A percentile compares a stretch with the other conserved stretches of the same genome.
phyloP scores from a whole-genome alignment of 768 basidiomycete genomes.

The Tricholoma hemisulphureum region DNA sequence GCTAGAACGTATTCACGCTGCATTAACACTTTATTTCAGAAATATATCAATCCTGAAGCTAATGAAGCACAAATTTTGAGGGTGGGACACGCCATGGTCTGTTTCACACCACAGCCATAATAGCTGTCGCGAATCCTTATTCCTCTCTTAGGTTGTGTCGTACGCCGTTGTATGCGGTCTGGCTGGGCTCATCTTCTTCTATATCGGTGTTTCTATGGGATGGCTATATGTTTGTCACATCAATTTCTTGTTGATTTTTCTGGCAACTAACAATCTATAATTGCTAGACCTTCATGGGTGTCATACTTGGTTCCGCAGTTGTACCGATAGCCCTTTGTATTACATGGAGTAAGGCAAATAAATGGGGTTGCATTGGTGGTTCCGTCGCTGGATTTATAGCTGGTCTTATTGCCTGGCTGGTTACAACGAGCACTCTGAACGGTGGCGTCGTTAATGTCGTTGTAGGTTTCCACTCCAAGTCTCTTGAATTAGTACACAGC shows the following conservation, averaged over 20 bases:
- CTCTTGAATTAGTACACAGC: background rate
- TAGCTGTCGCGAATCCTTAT: background rate
- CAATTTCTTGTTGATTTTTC: background rate
- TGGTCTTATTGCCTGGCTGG: constrained; percentile 83
- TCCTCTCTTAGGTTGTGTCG: constrained; percentile 48
- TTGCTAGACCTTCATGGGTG: constrained; percentile 80
- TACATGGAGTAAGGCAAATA: constrained; percentile 84
- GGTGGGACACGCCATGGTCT: constrained; percentile 66
- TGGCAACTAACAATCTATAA: background rate
- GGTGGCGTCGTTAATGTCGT: constrained; percentile 67
- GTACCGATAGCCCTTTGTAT: constrained; percentile 85
- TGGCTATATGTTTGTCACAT: constrained; percentile 78
- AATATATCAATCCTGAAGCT: constrained; percentile 80
- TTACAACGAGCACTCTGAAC: constrained; percentile 72
- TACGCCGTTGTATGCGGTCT: constrained; percentile 80
- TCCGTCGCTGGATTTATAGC: constrained; percentile 64
- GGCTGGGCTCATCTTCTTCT: constrained; percentile 84
- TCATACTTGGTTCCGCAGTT: constrained; percentile 81
- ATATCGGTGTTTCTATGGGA: constrained; percentile 89
- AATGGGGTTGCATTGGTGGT: constrained; percentile 78
- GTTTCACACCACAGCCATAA: constrained; percentile 11
- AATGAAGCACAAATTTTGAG: constrained; percentile 69
- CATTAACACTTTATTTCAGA: constrained; percentile 31
- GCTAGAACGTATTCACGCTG: background rate
- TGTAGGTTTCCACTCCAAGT: constrained; percentile 33